These are phyloP conservation scores for Picochlorum sp. DNA, from an alignment of 139 green algal genomes.

Conservation along the genomic window DNA sequence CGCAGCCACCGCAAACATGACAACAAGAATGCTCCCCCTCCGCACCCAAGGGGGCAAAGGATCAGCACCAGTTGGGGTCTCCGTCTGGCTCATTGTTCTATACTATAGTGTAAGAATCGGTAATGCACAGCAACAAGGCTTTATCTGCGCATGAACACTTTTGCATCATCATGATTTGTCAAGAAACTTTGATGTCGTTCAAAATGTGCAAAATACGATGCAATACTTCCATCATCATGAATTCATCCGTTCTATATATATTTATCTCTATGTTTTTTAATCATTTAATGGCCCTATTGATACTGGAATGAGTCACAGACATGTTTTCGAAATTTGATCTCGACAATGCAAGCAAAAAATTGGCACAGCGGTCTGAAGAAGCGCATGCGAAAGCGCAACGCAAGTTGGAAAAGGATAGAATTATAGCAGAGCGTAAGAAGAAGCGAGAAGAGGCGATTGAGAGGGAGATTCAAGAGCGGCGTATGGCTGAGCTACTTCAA, in stretches of 20 bases:
- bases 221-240: no score
- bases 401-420: conserved; percentile 20
- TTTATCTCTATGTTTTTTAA: no score
- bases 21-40: background rate
- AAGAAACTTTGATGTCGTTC: background rate
- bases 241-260: no score
- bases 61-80: no score
- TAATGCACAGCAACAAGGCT: no score
- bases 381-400: background rate
- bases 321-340: conserved; percentile 13
- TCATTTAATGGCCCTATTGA: background rate
- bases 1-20: background rate
- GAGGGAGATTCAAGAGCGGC: conserved; percentile 10
- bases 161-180: background rate
- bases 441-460: conserved; percentile 17
- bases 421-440: conserved; percentile 10
- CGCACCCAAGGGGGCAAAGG: background rate
- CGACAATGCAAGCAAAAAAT: conserved; percentile 2
- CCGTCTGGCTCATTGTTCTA: no score
- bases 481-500: conserved; percentile 9
- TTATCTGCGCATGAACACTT: no score
- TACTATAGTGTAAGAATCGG: no score
- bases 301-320: background rate
- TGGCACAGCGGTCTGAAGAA: conserved; percentile 9
- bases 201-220: no score